phyloP scores from a whole-genome alignment of 208 protist genomes.

The Endotrypanum monterogeii region DNA sequence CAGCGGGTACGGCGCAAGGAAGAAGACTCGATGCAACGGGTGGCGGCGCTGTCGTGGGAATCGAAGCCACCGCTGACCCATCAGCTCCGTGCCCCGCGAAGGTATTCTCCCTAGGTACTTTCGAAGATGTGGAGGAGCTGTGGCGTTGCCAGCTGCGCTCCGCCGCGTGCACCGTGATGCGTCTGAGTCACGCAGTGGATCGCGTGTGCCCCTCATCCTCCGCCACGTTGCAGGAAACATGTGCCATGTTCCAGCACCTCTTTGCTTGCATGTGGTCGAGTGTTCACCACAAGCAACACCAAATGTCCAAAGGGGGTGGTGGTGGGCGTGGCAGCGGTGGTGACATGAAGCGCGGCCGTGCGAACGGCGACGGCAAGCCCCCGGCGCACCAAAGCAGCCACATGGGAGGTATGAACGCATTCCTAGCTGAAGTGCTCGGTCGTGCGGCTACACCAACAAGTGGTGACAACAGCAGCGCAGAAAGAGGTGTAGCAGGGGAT shows the following conservation, averaged over 20 bases:
- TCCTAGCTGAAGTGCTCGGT: constrained; percentile 4
- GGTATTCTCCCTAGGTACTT: background rate
- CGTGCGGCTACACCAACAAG: background rate
- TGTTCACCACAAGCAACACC: constrained; percentile 19
- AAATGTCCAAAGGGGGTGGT: constrained; percentile 4
- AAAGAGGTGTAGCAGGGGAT: background rate
- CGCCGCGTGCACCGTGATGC: background rate
- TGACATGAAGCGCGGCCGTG: background rate
- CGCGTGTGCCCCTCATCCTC: background rate
- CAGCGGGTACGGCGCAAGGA: background rate
- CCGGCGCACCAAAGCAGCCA: background rate
- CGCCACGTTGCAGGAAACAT: background rate
- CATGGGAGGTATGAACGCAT: background rate
- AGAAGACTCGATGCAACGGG: background rate
- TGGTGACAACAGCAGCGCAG: background rate
- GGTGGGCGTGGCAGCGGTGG: background rate
- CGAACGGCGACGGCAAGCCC: background rate
- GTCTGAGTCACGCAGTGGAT: background rate
- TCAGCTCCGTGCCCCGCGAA: background rate
- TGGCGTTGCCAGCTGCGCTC: constrained; percentile 9
- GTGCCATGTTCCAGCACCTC: constrained; percentile 9
- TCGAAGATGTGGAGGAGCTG: constrained; percentile 9
- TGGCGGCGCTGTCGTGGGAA: background rate
- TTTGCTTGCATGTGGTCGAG: constrained; percentile 12
- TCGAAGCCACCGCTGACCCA: background rate